A percentile compares a stretch with the other conserved stretches of the same genome.
Conservation (phyloP, 345 rosid species). For the Psidium guajava region DNA sequence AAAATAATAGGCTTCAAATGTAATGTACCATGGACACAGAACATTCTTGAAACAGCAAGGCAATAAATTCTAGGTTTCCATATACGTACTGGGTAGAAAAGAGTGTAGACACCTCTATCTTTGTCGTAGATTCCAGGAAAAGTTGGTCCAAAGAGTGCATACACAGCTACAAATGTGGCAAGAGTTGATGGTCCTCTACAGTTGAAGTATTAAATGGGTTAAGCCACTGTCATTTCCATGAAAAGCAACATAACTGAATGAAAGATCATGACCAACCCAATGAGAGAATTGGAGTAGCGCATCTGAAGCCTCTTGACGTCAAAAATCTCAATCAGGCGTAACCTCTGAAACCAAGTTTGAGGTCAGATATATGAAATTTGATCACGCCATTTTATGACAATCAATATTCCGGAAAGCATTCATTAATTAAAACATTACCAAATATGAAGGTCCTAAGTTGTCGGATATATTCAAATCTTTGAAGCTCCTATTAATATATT, state of each 20-base stretch:
- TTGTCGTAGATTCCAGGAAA: slow-evolving; percentile 90
- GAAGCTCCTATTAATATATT: background rate
- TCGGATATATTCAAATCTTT: background rate
- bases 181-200: slow-evolving; percentile 71
- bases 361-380: background rate
- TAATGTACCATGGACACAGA: background rate
- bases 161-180: slow-evolving; percentile 94
- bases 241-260: background rate
- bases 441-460: background rate
- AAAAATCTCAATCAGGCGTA: slow-evolving; percentile 81
- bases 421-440: background rate
- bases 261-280: slow-evolving; percentile 50
- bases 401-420: background rate
- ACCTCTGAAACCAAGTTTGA: slow-evolving; percentile 42
- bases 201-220: background rate
- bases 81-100: slow-evolving; percentile 77
- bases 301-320: slow-evolving; percentile 90
- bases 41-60: background rate
- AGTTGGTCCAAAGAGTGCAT: slow-evolving; percentile 89
- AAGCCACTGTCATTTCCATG: background rate
- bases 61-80: background rate
- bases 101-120: slow-evolving; percentile 74
- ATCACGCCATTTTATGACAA: background rate
- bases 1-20: background rate
- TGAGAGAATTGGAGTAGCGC: slow-evolving; percentile 72